phyloP scores from a whole-genome alignment of 2,329 filamentous ascomycete species.

The Zymoseptoria ardabiliae region DNA sequence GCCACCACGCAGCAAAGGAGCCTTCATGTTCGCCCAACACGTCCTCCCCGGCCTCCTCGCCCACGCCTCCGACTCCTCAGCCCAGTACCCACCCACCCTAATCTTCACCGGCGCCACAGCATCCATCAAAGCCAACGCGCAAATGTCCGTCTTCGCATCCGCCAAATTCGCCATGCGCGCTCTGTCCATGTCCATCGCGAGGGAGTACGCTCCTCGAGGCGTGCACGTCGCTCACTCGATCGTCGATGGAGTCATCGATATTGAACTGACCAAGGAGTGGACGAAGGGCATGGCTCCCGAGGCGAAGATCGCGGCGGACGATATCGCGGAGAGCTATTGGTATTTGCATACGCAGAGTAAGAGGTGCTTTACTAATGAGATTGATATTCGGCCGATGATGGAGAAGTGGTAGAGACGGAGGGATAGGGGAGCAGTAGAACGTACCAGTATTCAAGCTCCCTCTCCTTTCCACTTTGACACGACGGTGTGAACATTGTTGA shows the following conservation, averaged over 20 bases:
- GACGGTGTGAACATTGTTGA: too few species aligned
- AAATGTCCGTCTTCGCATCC: constrained; percentile 62
- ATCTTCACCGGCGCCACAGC: constrained; percentile 83
- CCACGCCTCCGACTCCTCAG: constrained; percentile 39
- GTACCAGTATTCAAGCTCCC: not conserved
- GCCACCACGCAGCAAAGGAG: constrained; percentile 47
- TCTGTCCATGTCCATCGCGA: constrained; percentile 64
- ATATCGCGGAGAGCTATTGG: constrained; percentile 86
- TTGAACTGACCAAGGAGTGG: constrained; percentile 57
- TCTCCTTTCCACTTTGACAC: too few species aligned
- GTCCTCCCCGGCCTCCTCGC: constrained; percentile 62
- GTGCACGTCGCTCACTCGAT: constrained; percentile 75
- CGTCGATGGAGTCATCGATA: constrained; percentile 71
- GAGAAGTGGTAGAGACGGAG: constrained; percentile 60
- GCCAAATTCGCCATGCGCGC: constrained; percentile 73
- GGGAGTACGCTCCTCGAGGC: constrained; percentile 75
- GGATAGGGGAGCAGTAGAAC: not conserved
- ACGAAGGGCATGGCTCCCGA: constrained; percentile 47
- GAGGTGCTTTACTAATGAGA: constrained; percentile 70
- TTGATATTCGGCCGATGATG: constrained; percentile 69
- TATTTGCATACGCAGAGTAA: constrained; percentile 70
- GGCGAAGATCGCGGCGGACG: constrained; percentile 64
- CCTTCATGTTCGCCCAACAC: constrained; percentile 67
- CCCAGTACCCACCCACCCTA: constrained; percentile 63
- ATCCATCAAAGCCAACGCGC: constrained; percentile 61